These are phyloP conservation scores for Aspergillus japonicus DNA, from an alignment of 2,329 filamentous ascomycete genomes.

Conservation along the genomic window DNA sequence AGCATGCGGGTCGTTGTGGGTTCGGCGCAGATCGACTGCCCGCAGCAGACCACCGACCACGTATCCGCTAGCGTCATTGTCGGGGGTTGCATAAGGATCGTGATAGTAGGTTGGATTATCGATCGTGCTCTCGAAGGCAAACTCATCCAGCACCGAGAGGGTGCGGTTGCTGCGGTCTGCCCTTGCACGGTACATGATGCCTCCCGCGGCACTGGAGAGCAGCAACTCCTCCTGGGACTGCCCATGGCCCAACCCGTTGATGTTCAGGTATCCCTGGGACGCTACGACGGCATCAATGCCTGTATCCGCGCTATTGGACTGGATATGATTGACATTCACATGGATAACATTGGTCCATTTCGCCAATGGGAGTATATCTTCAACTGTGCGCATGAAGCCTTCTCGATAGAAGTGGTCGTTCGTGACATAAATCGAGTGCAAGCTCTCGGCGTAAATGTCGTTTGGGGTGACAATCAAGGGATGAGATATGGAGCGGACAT, in stretches of 20 bases:
- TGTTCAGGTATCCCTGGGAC: slow-evolving; percentile 49
- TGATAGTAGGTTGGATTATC: slow-evolving; percentile 61
- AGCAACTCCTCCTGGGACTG: slow-evolving; percentile 33
- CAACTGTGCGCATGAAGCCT: slow-evolving; percentile 49
- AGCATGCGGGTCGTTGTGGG: slow-evolving; percentile 34
- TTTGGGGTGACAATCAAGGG: slow-evolving; percentile 59
- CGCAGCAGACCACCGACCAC: slow-evolving; percentile 51
- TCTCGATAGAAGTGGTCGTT: slow-evolving; percentile 59
- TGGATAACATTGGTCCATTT: slow-evolving; percentile 54
- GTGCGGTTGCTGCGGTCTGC: slow-evolving; percentile 26
- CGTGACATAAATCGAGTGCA: slow-evolving; percentile 56
- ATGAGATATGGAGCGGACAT: slow-evolving; percentile 56
- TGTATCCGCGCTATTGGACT: slow-evolving; percentile 25
- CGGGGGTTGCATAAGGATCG: slow-evolving; percentile 51
- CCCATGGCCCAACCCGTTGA: slow-evolving; percentile 58
- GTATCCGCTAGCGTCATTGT: slow-evolving; percentile 54
- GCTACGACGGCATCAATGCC: slow-evolving; percentile 48
- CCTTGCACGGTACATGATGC: slow-evolving; percentile 46
- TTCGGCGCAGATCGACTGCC: slow-evolving; percentile 38
- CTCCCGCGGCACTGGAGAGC: slow-evolving; percentile 45
- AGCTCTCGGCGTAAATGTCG: slow-evolving; percentile 53
- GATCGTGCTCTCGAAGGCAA: slow-evolving; percentile 48
- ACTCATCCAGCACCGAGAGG: slow-evolving; percentile 44
- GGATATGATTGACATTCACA: slow-evolving; percentile 37
- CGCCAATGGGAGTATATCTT: slow-evolving; percentile 44